These are phyloP conservation scores for Erysimum cheiri DNA, from an alignment of 441 rosid genomes.

Conservation along the genomic window DNA sequence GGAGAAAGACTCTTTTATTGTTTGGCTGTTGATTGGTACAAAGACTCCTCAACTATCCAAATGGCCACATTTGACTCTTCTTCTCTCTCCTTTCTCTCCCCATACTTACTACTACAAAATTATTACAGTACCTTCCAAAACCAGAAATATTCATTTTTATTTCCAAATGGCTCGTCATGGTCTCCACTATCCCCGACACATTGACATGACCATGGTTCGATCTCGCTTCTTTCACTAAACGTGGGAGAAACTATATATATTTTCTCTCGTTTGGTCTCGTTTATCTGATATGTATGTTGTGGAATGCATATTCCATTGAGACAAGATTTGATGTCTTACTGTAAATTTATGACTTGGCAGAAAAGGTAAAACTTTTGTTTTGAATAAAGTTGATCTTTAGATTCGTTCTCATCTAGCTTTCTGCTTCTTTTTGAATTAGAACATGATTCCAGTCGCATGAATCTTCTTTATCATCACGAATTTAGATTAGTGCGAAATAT, in stretches of 20 bases:
- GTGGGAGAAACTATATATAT: neutral
- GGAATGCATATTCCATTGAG: conserved; percentile 8
- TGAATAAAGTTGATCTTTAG: neutral
- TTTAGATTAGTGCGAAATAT: neutral
- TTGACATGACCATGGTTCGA: conserved; percentile 36
- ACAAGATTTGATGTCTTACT: neutral
- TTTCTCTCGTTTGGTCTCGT: too few relatives aligned
- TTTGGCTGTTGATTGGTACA: conserved; percentile 29
- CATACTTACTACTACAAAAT: conserved; percentile 3
- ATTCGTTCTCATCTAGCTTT: neutral
- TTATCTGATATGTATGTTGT: neutral
- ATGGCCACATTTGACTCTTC: conserved; percentile 45
- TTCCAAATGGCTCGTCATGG: conserved; percentile 37
- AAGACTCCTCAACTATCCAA: conserved; percentile 44
- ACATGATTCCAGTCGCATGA: neutral
- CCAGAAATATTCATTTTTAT: conserved; percentile 16
- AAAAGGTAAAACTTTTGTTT: neutral
- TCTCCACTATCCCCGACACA: conserved; percentile 39
- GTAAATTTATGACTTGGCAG: conserved; percentile 25
- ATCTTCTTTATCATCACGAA: neutral
- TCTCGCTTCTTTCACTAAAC: conserved; percentile 13
- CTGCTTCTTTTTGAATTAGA: neutral
- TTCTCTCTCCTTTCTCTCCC: conserved; percentile 1
- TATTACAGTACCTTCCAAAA: conserved; percentile 3
- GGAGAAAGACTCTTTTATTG: conserved; percentile 30